A percentile compares a stretch with the other conserved stretches of the same genome.
Evolutionary conservation across 2,329 filamentous ascomycete genomes (phyloP).

Genomic region (Apiospora pterosperma): DNA sequence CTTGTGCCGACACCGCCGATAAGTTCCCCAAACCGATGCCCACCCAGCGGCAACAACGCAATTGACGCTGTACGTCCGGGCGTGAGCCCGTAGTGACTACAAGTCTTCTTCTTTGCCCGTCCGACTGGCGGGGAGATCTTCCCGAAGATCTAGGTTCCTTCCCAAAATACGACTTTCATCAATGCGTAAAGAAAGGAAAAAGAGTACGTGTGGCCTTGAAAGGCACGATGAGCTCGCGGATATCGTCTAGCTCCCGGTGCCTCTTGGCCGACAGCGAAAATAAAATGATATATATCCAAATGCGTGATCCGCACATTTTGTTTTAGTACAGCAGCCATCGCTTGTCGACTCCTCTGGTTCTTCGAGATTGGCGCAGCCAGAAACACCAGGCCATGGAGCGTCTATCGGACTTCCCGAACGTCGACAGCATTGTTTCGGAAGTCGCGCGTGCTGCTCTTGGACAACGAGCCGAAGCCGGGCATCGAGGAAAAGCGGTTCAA

Average conservation of each 20-base stretch:
- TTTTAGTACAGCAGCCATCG: not conserved
- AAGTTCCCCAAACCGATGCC: not conserved
- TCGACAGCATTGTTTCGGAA: conserved; percentile 32
- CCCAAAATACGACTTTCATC: not conserved
- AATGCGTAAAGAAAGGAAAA: conserved; percentile 4
- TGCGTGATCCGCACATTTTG: not conserved
- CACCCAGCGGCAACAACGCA: conserved; percentile 2
- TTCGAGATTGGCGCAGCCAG: not conserved
- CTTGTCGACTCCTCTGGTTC: not conserved
- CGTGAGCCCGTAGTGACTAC: not conserved
- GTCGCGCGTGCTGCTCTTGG: conserved; percentile 32
- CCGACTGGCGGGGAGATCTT: not conserved
- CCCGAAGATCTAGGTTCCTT: not conserved
- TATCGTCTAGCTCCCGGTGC: not conserved
- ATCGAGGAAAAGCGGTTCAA: conserved; percentile 55
- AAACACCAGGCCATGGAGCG: not conserved
- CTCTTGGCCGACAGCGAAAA: not conserved
- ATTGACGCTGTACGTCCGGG: conserved; percentile 4
- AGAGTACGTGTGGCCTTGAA: not conserved
- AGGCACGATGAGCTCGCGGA: not conserved
- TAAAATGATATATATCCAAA: conserved; percentile 6
- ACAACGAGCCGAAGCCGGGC: conserved; percentile 47
- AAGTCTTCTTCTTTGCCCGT: not conserved
- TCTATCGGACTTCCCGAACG: conserved; percentile 16
- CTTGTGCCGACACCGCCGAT: not conserved